Percentiles rank a stretch among this genome's conserved stretches.
Evolutionary conservation across 208 protist genomes (phyloP).

Genomic region (Leishmania arabica): DNA sequence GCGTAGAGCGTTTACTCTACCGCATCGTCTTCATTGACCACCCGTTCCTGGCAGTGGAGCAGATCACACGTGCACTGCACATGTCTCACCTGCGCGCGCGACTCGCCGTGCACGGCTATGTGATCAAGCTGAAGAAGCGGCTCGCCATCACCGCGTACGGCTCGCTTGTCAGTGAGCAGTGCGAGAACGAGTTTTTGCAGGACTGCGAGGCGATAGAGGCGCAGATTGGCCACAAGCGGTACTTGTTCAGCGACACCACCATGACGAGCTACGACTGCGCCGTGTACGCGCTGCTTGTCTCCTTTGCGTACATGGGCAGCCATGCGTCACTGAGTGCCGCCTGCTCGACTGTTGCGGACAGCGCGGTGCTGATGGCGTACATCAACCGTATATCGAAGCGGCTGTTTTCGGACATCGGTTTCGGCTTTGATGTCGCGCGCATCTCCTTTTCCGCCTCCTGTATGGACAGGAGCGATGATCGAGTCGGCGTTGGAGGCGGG

Average conservation of each 20-base stretch:
- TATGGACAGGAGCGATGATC: background rate
- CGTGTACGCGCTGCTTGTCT: slow-evolving; percentile 64
- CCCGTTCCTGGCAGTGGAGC: slow-evolving; percentile 33
- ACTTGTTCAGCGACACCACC: slow-evolving; percentile 39
- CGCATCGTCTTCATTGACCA: slow-evolving; percentile 50
- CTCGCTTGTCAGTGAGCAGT: slow-evolving; percentile 50
- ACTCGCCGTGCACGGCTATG: slow-evolving; percentile 37
- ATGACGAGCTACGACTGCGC: slow-evolving; percentile 73
- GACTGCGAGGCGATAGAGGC: slow-evolving; percentile 55
- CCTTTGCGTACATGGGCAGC: slow-evolving; percentile 53
- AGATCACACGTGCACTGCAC: slow-evolving; percentile 40
- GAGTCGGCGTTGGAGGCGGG: background rate
- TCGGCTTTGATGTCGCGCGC: slow-evolving; percentile 12
- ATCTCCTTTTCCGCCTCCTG: slow-evolving; percentile 5
- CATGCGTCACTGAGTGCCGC: slow-evolving; percentile 41
- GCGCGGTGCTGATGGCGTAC: slow-evolving; percentile 53
- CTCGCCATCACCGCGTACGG: slow-evolving; percentile 39
- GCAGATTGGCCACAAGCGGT: slow-evolving; percentile 39
- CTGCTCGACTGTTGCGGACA: slow-evolving; percentile 51
- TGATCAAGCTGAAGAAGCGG: slow-evolving; percentile 18
- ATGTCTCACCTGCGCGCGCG: slow-evolving; percentile 37
- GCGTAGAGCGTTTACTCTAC: slow-evolving; percentile 40
- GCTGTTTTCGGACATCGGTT: slow-evolving; percentile 46
- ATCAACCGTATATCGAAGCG: slow-evolving; percentile 50
- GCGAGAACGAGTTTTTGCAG: slow-evolving; percentile 44